Evolutionary conservation across 305 asterid species (phyloP).

Genomic region (Vinca major): DNA sequence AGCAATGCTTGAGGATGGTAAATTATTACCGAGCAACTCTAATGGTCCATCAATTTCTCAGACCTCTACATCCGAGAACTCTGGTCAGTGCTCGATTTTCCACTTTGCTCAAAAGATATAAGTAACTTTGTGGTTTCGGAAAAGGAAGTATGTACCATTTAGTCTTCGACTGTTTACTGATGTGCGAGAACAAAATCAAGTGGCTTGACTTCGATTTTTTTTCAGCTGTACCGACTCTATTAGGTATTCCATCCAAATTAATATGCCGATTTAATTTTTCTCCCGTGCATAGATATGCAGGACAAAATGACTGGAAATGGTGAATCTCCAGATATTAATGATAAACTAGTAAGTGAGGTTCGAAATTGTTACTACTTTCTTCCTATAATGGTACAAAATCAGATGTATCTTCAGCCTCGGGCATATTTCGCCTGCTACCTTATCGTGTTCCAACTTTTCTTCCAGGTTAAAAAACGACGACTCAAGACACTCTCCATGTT

Average conservation of each 20-base stretch:
- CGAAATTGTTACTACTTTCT: neutral
- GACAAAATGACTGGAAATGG: slow-evolving; percentile 27
- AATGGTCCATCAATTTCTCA: slow-evolving; percentile 24
- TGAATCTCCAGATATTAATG: slow-evolving; percentile 38
- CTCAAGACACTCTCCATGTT: slow-evolving; percentile 59
- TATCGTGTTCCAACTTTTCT: neutral
- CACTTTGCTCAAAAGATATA: neutral
- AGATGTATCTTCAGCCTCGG: neutral
- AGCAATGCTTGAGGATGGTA: slow-evolving; percentile 40
- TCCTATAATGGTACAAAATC: neutral
- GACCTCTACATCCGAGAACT: slow-evolving; percentile 25
- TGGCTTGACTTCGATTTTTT: neutral
- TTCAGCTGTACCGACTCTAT: neutral
- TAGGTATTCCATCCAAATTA: neutral
- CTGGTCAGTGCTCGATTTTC: slow-evolving; percentile 19
- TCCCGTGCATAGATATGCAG: slow-evolving; percentile 29
- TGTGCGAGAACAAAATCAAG: neutral
- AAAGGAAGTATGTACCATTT: slow-evolving; percentile 5
- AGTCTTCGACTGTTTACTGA: neutral
- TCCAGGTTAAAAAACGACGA: slow-evolving; percentile 51
- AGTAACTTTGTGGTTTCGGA: neutral
- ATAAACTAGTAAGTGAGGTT: slow-evolving; percentile 36
- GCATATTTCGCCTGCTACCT: neutral
- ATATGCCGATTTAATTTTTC: neutral
- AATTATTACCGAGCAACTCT: slow-evolving; percentile 28